Conservation (phyloP, 1,139 yeast genomes). For the Candida dubliniensis region DNA sequence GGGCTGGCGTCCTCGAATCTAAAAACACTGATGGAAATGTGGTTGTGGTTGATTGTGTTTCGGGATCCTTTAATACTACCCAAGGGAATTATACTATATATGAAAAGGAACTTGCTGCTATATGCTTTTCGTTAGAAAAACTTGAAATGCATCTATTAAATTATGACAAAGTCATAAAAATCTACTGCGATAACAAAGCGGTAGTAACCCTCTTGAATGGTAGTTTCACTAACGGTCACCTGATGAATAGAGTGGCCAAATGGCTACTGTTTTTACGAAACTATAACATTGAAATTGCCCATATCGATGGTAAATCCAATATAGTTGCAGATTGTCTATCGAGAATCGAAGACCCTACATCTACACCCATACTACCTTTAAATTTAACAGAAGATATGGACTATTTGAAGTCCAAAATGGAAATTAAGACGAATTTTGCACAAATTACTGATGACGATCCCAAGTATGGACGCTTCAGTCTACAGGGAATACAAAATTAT, state of each 20-base stretch:
- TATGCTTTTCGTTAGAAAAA: not conserved
- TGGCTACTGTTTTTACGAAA: not conserved
- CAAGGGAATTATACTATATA: not conserved
- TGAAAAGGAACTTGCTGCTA: not conserved
- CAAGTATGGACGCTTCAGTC: not conserved
- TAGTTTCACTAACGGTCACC: not conserved
- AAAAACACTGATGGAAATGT: not conserved
- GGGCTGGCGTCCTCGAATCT: not conserved
- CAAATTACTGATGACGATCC: not conserved
- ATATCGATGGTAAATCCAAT: not conserved
- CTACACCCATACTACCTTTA: not conserved
- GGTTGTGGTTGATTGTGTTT: not conserved
- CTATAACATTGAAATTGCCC: not conserved
- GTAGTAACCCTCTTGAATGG: not conserved
- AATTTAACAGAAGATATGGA: not conserved
- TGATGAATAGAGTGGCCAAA: not conserved
- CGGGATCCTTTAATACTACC: not conserved
- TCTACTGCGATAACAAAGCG: not conserved
- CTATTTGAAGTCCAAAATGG: not conserved
- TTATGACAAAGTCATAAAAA: not conserved
- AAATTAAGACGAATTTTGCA: not conserved
- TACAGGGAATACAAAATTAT: not conserved
- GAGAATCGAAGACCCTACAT: not conserved
- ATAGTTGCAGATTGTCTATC: not conserved
- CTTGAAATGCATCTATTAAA: not conserved